These are phyloP conservation scores for Verticillium isaacii DNA, from an alignment of 2,329 filamentous ascomycete species.

Conservation along the genomic window DNA sequence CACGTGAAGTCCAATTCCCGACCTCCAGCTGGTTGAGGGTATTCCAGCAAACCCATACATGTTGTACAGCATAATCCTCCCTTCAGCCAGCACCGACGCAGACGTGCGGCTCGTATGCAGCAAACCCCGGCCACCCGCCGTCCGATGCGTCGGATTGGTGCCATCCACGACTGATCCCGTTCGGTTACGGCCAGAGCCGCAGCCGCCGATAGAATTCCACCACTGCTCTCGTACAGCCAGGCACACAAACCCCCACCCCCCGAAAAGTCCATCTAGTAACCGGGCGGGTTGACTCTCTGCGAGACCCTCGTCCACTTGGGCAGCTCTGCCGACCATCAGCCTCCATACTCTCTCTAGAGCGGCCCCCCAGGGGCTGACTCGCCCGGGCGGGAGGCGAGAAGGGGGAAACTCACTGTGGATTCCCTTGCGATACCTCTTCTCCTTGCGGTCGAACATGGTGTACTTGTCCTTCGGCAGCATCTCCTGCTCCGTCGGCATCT, in stretches of 20 bases:
- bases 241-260: background rate
- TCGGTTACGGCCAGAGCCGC: background rate
- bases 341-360: background rate
- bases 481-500: constrained; percentile 94
- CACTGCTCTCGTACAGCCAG: background rate
- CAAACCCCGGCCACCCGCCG: background rate
- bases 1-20: background rate
- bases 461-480: constrained; percentile 98
- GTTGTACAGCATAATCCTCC: background rate
- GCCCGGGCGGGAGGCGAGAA: no score
- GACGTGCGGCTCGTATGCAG: background rate
- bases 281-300: constrained; percentile 88
- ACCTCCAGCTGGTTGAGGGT: background rate
- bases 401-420: constrained; percentile 78
- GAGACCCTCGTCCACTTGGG: constrained; percentile 95
- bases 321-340: constrained; percentile 49
- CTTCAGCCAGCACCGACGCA: background rate
- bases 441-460: constrained; percentile 94
- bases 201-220: background rate
- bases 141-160: background rate
- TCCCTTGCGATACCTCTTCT: constrained; percentile 91
- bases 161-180: background rate
- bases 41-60: background rate
- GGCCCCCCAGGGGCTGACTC: no score
- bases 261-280: constrained; percentile 59